Conservation (phyloP, 805 yeast species). For the Candida khao-thaluensis region DNA sequence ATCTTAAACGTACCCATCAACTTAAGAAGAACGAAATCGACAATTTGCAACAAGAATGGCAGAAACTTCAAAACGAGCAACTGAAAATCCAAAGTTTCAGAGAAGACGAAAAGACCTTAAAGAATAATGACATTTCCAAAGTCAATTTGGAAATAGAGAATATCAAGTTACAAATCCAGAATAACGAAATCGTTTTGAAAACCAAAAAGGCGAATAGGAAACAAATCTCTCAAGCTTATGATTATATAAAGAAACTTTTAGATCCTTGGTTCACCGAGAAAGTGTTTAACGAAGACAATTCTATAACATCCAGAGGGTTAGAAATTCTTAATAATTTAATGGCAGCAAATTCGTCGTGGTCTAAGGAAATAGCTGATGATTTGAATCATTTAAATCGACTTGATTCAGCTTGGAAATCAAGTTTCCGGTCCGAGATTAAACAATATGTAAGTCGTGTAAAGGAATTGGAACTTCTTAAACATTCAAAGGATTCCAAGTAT, state of each 20-base stretch:
- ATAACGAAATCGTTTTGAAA: conserved; percentile 27
- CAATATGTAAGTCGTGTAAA: conserved; percentile 20
- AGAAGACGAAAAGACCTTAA: conserved; percentile 3
- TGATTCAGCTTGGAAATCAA: conserved; percentile 32
- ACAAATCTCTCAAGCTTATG: conserved; percentile 17
- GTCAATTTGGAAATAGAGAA: conserved; percentile 17
- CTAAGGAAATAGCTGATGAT: conserved; percentile 28
- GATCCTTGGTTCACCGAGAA: conserved; percentile 18
- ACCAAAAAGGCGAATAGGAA: conserved; percentile 23
- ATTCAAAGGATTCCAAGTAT: conserved; percentile 24
- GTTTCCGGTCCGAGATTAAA: conserved; percentile 29
- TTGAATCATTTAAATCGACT: conserved; percentile 22
- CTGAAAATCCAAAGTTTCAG: conserved; percentile 3
- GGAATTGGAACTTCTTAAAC: conserved; percentile 25
- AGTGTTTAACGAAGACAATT: conserved; percentile 29
- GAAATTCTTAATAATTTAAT: conserved; percentile 26
- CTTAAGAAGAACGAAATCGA: conserved; percentile 24
- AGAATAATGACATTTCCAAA: conserved; percentile 3
- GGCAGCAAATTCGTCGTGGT: conserved; percentile 29
- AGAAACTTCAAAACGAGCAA: conserved; percentile 3
- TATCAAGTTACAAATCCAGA: conserved; percentile 22
- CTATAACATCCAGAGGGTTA: conserved; percentile 24
- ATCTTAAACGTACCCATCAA: conserved; percentile 19
- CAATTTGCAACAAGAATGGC: conserved; percentile 17
- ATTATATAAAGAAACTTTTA: conserved; percentile 15